Evolutionary conservation across 1,139 yeast species (phyloP).

Genomic region (Diutina sp.): DNA sequence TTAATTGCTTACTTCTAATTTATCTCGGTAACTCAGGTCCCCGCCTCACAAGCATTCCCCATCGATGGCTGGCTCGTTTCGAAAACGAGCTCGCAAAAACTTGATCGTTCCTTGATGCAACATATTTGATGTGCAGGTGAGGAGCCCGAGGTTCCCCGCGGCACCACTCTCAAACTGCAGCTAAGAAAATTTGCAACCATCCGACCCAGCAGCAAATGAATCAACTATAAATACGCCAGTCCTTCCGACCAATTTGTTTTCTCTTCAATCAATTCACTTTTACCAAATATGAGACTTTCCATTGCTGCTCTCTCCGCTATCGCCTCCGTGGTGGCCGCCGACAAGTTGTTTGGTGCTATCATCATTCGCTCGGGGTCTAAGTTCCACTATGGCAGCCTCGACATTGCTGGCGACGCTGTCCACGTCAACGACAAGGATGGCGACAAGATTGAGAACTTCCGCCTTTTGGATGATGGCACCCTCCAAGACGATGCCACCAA

Average conservation of each 20-base stretch:
- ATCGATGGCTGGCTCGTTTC: not conserved
- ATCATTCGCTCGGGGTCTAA: constrained; percentile 15
- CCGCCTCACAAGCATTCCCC: not conserved
- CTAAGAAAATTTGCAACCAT: not conserved
- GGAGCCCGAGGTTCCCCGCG: not conserved
- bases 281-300: not conserved
- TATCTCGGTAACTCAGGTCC: not conserved
- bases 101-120: not conserved
- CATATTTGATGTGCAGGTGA: not conserved
- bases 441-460: not conserved
- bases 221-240: not conserved
- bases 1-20: not conserved
- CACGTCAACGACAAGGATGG: not conserved
- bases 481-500: not conserved
- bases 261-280: not conserved
- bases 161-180: not conserved
- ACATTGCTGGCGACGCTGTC: not conserved
- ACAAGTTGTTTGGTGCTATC: constrained; percentile 10
- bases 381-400: not conserved
- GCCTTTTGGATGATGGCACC: not conserved
- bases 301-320: constrained; percentile 9
- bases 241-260: not conserved
- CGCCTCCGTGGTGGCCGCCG: constrained; percentile 13
- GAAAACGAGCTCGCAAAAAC: not conserved
- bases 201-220: not conserved